phyloP scores from a whole-genome alignment of 208 protist genomes.

The Balamuthia mandrillaris region DNA sequence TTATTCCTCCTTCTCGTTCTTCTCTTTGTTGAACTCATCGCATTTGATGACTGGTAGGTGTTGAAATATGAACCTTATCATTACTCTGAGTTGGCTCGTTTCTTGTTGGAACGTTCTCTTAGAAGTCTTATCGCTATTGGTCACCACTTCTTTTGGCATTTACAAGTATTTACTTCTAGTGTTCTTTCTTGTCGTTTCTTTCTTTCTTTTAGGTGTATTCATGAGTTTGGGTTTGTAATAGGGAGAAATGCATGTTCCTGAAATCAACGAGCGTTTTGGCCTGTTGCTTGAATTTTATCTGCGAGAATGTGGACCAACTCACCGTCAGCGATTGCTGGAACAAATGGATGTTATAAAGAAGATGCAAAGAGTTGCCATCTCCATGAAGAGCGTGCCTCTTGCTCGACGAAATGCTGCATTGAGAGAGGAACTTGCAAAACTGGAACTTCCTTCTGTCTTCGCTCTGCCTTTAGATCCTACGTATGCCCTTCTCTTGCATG shows the following conservation, averaged over 20 bases:
- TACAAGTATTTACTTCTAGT: constrained; percentile 16
- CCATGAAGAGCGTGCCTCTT: constrained; percentile 24
- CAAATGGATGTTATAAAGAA: constrained; percentile 37
- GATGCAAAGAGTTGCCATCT: neutral
- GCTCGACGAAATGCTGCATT: constrained; percentile 13
- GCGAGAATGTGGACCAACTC: constrained; percentile 41
- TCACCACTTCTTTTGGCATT: constrained; percentile 76
- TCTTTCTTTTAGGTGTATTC: no score
- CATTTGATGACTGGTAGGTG: no score
- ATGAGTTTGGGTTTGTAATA: neutral
- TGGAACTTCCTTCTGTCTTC: constrained; percentile 3
- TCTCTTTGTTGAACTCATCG: no score
- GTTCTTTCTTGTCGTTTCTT: neutral
- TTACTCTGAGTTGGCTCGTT: constrained; percentile 67
- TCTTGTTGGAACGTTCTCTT: constrained; percentile 72
- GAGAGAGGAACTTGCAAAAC: constrained; percentile 27
- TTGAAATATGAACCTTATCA: no score
- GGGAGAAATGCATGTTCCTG: constrained; percentile 61
- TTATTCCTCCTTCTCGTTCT: no score
- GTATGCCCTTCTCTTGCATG: neutral
- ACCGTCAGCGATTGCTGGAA: constrained; percentile 5
- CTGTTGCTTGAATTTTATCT: constrained; percentile 66
- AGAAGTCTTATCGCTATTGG: constrained; percentile 52
- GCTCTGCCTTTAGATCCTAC: constrained; percentile 7
- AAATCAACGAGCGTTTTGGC: constrained; percentile 60